Base-by-base conservation (phyloP, 768 basidiomycete species). In the Russula sp. region DNA sequence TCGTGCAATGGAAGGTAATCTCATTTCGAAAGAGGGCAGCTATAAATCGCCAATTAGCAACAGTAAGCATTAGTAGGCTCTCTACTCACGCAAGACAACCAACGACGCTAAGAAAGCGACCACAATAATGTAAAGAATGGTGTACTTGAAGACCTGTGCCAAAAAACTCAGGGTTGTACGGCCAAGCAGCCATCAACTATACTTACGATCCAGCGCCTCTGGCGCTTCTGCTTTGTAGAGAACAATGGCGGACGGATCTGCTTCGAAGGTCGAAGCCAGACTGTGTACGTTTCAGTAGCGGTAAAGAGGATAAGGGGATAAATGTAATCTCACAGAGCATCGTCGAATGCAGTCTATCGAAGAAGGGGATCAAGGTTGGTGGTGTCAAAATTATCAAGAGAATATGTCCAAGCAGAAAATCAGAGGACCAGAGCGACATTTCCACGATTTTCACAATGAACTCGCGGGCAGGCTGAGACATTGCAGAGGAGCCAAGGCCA, bases 361-460 rank as follows among this genome's bases (percentile, higher is more conserved):
- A 83, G 78, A 92, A 98, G 1, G 97, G 97, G 62, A 98, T 80
- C 70, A 96, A 73, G 69, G 91, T 84, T 9, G 94, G 92, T 6
- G 90, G 89, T 5, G 92, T 91, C 71, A 98, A 76, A 81, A 98
- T 84, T 80, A 98, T 92, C 65, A 98, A 79, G 50, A 98, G 80
- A 72, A 98, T 73, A 73, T 94, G 92, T 7, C 89, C 90, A 11
- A 92, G 80, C 58, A 98, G 80, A 69, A 98, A 88, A 77, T 98
- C 97, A 22, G 92, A 94, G 69, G 92, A 90, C 90, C 96, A 98
- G 24, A 98, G 75, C 50, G 92, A 92, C 74, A 98, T 79, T 77
- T 98, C 97, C 70, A 98, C 92, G 66, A 94, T 90, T 82, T 99
- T 99, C 79, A 98, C 96, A 67, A 98, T 78, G 71, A 93, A 98